Evolutionary conservation across 2,329 filamentous ascomycete genomes (phyloP), one percentile per base, ranked within the genome.

Genomic region (Fusarium bactridioides): DNA sequence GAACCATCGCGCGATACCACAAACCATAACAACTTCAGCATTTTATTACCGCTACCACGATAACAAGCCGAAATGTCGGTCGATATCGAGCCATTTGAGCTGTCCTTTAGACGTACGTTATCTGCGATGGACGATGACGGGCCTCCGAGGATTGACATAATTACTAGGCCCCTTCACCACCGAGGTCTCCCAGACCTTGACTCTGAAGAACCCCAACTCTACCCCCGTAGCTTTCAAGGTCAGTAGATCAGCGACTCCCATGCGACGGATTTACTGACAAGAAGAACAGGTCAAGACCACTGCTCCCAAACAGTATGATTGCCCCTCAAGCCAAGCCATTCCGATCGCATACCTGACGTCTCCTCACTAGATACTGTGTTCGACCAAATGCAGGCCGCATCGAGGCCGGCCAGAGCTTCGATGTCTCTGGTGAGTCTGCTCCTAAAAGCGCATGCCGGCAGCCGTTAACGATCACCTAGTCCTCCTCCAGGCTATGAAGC

Each of bases 331-430:
- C 25, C 54, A 33, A 55, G 59, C 40, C 56, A 21, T 45, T 57
- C 63, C 57, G 63, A 44, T 61, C 63, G 64, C 59, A 72, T 70
- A 67, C 64, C 65, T 73, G 51, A 70, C 63, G 54, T 73, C 67
- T 61, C 27, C 67, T 58, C n/a, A 33, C 35, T 61, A 98, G 95
- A 87, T 99, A 99, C 86, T 98, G 96, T 82, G 95, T 98, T 66
- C 92, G 96, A 78, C 95, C 96, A 64, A 98, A 99, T 86, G 97
- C 95, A 58, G 96, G 96, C 78, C 93, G 95, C 81, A 96, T 99
- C 82, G 95, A 97, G 81, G 91, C 95, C 43, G 94, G 94, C 76
- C 90, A 93, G 82, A 89, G 93, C 82, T 95, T 99, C 75, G 94
- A 98, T 83, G 95, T 99, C 73, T 92, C 95, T 82, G 95, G 95